Conservation (phyloP, 2,329 filamentous ascomycete genomes). For the Lecanicillium sp. region DNA sequence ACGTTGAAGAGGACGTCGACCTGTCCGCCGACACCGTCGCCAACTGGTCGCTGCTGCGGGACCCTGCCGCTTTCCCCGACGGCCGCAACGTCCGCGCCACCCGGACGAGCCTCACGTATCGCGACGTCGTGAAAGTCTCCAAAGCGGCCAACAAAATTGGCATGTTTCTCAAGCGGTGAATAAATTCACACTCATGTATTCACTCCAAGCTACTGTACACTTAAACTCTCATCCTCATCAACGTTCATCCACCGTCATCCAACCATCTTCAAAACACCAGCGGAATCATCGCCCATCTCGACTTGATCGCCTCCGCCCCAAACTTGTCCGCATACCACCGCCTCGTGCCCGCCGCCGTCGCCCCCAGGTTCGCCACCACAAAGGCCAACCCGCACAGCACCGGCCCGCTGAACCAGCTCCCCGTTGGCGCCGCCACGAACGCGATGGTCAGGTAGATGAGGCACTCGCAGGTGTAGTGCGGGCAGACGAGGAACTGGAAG, state of each 20-base stretch:
- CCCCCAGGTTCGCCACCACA: slow-evolving; percentile 70
- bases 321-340: slow-evolving; percentile 76
- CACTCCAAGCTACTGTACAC: no score
- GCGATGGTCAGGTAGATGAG: slow-evolving; percentile 76
- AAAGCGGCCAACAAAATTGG: slow-evolving; percentile 65
- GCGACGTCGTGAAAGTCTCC: slow-evolving; percentile 80
- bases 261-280: no score
- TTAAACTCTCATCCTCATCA: no score
- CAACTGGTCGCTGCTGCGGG: slow-evolving; percentile 65
- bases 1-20: slow-evolving; percentile 58
- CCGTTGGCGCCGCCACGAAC: slow-evolving; percentile 64
- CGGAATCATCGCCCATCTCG: slow-evolving; percentile 73
- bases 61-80: slow-evolving; percentile 37
- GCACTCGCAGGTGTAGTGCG: slow-evolving; percentile 89
- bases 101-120: slow-evolving; percentile 70
- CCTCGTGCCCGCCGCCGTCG: slow-evolving; percentile 73
- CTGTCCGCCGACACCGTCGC: slow-evolving; percentile 56
- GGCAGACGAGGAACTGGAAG: slow-evolving; percentile 70
- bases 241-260: no score
- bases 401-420: slow-evolving; percentile 63
- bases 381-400: slow-evolving; percentile 65
- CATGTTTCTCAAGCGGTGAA: slow-evolving; percentile 37
- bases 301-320: slow-evolving; percentile 54
- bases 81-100: slow-evolving; percentile 53
- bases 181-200: slow-evolving; percentile 16